These are phyloP conservation scores for Leccinum boreale DNA, from an alignment of 768 basidiomycete species.

Conservation along the genomic window DNA sequence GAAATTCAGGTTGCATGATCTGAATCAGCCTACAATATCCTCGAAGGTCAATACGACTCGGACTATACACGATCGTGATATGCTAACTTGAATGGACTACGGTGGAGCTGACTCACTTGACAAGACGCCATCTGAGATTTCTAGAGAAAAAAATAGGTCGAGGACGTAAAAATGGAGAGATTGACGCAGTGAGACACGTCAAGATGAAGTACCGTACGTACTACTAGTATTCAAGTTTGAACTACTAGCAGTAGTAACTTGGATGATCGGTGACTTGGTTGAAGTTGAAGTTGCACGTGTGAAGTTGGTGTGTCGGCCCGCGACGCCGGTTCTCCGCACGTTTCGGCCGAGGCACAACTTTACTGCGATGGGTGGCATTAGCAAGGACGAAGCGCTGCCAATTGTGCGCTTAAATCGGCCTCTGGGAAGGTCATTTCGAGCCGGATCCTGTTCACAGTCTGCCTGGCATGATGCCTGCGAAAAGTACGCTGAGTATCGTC, in stretches of 20 bases:
- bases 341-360: background rate
- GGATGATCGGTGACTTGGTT: too few species aligned
- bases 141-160: too few species aligned
- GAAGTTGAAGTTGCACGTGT: too few species aligned
- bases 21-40: background rate
- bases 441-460: background rate
- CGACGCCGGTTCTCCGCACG: too few species aligned
- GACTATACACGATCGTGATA: background rate
- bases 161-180: background rate
- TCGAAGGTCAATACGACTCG: background rate
- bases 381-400: background rate
- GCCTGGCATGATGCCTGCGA: slow-evolving; percentile 25
- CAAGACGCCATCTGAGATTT: background rate
- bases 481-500: slow-evolving; percentile 49
- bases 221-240: too few species aligned
- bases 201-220: background rate
- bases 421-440: background rate
- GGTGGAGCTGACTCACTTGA: background rate
- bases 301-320: too few species aligned
- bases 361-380: too few species aligned
- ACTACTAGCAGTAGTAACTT: too few species aligned
- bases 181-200: background rate
- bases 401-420: background rate
- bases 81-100: too few species aligned
- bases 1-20: background rate